Percentiles rank a stretch among this genome's conserved stretches.
phyloP scores from a whole-genome alignment of 2,329 filamentous ascomycete species.

The Penicillium decumbens region DNA sequence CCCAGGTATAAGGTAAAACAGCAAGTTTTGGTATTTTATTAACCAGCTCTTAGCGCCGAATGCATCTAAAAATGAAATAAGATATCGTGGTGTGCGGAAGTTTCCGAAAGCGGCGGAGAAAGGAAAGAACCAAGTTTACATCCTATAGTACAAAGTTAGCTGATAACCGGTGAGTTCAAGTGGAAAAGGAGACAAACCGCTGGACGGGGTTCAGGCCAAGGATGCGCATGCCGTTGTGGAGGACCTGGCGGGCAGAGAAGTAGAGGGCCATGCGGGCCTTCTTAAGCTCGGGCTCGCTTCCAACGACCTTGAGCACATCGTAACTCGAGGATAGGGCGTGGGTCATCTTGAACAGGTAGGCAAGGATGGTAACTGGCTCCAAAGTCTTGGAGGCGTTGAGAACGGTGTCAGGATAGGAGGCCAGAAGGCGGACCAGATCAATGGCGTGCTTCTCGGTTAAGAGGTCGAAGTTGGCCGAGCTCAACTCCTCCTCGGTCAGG shows the following conservation, averaged over 20 bases:
- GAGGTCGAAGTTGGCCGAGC: conserved; percentile 54
- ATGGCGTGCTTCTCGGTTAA: conserved; percentile 59
- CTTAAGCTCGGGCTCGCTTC: conserved; percentile 55
- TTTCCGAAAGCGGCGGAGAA: conserved; percentile 2
- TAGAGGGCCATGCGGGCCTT: conserved; percentile 60
- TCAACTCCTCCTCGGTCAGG: conserved; percentile 46
- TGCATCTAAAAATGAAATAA: conserved; percentile 16
- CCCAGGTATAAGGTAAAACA: background rate
- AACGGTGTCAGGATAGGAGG: conserved; percentile 62
- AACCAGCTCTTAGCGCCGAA: conserved; percentile 20
- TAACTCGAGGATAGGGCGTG: conserved; percentile 59
- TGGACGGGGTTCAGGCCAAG: conserved; percentile 62
- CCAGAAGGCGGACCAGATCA: conserved; percentile 57
- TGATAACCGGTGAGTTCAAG: background rate
- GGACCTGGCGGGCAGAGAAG: conserved; percentile 57
- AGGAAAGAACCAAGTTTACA: conserved; percentile 19
- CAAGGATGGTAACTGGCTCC: conserved; percentile 63
- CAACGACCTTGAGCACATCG: conserved; percentile 59
- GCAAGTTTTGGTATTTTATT: conserved; percentile 13
- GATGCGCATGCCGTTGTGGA: conserved; percentile 62
- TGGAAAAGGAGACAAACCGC: conserved; percentile 37
- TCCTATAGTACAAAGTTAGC: conserved; percentile 21
- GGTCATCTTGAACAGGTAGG: conserved; percentile 64
- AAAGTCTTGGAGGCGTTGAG: conserved; percentile 60
- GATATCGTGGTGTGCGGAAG: conserved; percentile 12